Evolutionary conservation across 2,329 filamentous ascomycete genomes (phyloP).

Genomic region (Bisporella sp.): DNA sequence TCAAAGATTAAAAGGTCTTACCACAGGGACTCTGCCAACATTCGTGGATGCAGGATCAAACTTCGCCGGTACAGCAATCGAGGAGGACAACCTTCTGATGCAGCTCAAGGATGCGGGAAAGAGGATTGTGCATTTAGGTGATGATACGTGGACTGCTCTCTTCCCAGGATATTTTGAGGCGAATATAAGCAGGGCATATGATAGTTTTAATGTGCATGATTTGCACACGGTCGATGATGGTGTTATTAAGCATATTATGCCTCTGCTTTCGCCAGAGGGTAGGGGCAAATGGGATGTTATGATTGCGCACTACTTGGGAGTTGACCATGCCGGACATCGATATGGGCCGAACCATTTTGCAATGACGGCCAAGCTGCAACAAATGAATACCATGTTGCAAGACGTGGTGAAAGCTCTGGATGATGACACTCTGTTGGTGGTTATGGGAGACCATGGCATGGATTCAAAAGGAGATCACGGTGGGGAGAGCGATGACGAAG

Average conservation of each 20-base stretch:
- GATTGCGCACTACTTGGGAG: conserved; percentile 87
- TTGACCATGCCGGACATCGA: conserved; percentile 93
- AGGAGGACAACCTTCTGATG: conserved; percentile 75
- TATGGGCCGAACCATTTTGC: conserved; percentile 90
- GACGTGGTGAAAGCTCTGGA: conserved; percentile 67
- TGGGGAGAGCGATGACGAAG: conserved; percentile 94
- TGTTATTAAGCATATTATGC: conserved; percentile 84
- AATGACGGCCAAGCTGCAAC: conserved; percentile 82
- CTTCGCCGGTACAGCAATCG: conserved; percentile 90
- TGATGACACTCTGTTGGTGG: conserved; percentile 78
- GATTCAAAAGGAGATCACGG: conserved; percentile 95
- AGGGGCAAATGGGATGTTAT: conserved; percentile 82
- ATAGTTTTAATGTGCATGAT: conserved; percentile 98
- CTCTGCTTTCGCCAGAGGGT: conserved; percentile 62
- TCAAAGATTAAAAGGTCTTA: conserved; percentile 87
- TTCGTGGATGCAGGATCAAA: conserved; percentile 93
- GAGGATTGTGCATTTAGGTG: conserved; percentile 87
- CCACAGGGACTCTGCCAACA: conserved; percentile 88
- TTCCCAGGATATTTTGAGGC: conserved; percentile 92
- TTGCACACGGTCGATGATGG: conserved; percentile 95
- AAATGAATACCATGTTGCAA: conserved; percentile 81
- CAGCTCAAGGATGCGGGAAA: conserved; percentile 60
- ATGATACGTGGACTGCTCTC: conserved; percentile 92
- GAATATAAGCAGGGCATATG: conserved; percentile 80
- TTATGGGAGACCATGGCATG: conserved; percentile 99